phyloP scores from a whole-genome alignment of 2,329 filamentous ascomycete genomes.

The Cercospora sp. region DNA sequence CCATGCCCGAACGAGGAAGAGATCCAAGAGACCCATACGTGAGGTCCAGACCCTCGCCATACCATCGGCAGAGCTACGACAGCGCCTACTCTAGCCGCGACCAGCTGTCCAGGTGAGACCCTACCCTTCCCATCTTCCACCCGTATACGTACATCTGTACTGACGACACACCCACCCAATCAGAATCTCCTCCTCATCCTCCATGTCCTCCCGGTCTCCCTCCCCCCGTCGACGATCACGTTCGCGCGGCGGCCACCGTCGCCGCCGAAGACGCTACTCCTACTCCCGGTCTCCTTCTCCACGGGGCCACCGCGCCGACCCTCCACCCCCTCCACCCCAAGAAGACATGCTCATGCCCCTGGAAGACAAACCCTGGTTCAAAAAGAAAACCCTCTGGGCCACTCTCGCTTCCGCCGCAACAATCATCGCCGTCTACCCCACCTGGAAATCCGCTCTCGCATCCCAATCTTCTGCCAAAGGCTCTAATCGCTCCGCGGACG shows the following conservation, averaged over 20 bases:
- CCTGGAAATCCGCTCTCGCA: conserved; percentile 19
- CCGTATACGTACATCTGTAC: background rate
- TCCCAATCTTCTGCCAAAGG: conserved; percentile 19
- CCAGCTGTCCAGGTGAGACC: conserved; percentile 10
- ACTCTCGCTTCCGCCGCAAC: conserved; percentile 24
- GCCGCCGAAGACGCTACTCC: conserved; percentile 12
- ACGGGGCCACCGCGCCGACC: background rate
- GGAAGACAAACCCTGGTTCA: conserved; percentile 26
- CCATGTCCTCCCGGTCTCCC: conserved; percentile 10
- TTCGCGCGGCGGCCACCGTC: background rate
- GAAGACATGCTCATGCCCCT: conserved; percentile 12
- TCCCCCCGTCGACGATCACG: conserved; percentile 10
- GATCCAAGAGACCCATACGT: conserved; percentile 9
- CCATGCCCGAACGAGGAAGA: conserved; percentile 9
- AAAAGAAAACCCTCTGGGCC: conserved; percentile 30
- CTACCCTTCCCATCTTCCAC: conserved; percentile 5
- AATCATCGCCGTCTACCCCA: conserved; percentile 23
- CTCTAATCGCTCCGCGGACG: conserved; percentile 18
- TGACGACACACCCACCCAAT: background rate
- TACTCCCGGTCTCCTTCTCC: conserved; percentile 13
- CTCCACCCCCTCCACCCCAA: background rate
- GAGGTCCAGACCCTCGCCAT: conserved; percentile 2
- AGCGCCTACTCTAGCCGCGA: conserved; percentile 15
- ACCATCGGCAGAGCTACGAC: conserved; percentile 13
- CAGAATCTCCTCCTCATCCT: conserved; percentile 6